Evolutionary conservation across 2,329 filamentous ascomycete genomes (phyloP).

Genomic region (Emmonsiellopsis sp.): DNA sequence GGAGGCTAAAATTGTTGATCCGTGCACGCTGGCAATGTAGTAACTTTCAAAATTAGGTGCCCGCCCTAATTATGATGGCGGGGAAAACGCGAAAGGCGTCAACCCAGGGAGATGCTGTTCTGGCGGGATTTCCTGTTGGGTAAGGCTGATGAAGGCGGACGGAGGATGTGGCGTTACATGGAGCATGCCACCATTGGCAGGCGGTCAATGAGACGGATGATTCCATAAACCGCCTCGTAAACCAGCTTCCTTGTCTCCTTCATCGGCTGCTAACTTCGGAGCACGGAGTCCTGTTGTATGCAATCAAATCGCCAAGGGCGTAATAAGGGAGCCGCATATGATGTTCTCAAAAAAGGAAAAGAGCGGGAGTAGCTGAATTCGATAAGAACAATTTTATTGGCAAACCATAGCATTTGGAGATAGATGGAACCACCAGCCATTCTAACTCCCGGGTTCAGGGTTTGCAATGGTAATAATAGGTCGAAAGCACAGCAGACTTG

Average conservation of each 20-base stretch:
- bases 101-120: neutral
- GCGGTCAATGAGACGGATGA: constrained; percentile 1
- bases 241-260: neutral
- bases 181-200: neutral
- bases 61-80: neutral
- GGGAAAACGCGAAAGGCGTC: constrained; percentile 2
- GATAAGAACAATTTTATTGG: constrained; percentile 1
- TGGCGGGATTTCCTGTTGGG: neutral
- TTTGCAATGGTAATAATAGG: neutral
- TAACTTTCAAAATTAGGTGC: neutral
- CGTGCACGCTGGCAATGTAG: neutral
- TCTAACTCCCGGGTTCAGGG: neutral
- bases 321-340: neutral
- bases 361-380: neutral
- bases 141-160: constrained; percentile 2
- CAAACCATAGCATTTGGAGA: neutral
- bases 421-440: neutral
- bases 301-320: neutral
- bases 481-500: neutral
- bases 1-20: neutral
- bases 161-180: constrained; percentile 1
- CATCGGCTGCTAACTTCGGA: neutral
- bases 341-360: neutral
- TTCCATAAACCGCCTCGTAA: neutral
- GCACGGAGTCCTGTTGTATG: neutral